Percentiles rank a stretch among this genome's conserved stretches.
Evolutionary conservation across 225 moss, liverwort and hornwort genomes (phyloP).

Genomic region (Pseudoscleropodium purum): DNA sequence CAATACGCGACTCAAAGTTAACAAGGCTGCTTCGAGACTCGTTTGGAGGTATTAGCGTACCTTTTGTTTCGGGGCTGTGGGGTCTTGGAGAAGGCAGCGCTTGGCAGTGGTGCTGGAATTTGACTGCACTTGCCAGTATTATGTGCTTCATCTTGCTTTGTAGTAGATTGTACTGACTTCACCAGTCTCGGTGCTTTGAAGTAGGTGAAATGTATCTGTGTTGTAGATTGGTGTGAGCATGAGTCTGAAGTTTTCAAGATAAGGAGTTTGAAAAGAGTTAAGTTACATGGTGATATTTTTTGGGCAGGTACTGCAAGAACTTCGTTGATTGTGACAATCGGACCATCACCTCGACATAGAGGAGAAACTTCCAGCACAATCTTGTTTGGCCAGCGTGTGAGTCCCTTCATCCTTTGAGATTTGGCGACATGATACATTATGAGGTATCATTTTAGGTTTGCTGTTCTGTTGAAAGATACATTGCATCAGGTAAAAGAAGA

Average conservation of each 20-base stretch:
- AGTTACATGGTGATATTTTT: background rate
- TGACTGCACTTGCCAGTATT: background rate
- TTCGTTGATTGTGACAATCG: conserved; percentile 86
- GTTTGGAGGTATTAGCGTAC: conserved; percentile 52
- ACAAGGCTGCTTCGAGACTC: conserved; percentile 82
- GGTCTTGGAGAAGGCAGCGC: background rate
- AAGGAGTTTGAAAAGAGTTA: background rate
- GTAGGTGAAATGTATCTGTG: background rate
- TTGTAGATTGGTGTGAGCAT: background rate
- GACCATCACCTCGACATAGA: conserved; percentile 83
- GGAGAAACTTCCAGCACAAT: conserved; percentile 92
- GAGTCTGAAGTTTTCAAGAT: background rate
- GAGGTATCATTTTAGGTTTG: background rate
- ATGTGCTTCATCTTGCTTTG: background rate
- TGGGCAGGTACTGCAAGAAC: conserved; percentile 73
- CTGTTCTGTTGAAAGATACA: background rate
- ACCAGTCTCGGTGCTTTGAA: background rate
- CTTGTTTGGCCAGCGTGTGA: conserved; percentile 81
- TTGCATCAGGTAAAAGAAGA: background rate
- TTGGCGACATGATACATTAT: background rate
- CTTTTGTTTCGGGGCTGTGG: background rate
- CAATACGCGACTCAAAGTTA: conserved; percentile 83
- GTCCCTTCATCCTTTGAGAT: conserved; percentile 1
- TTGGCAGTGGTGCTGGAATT: background rate
- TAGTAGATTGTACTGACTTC: background rate